phyloP scores from a whole-genome alignment of 306 rosid genomes.

The Trifolium repens region DNA sequence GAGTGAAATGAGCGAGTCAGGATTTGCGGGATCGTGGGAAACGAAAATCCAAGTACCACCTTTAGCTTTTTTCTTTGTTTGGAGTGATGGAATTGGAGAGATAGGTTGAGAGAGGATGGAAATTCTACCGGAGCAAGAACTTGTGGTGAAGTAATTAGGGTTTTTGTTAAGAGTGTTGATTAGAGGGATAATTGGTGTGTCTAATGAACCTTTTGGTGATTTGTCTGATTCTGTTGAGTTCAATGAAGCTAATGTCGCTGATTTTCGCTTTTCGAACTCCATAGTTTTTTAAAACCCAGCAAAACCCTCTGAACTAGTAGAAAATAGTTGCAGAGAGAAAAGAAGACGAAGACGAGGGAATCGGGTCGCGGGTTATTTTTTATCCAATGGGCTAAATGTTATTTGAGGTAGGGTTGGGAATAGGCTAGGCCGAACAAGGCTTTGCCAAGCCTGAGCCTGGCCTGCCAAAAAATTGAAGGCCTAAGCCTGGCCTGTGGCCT shows the following conservation, averaged over 20 bases:
- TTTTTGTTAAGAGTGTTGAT: conserved; percentile 64
- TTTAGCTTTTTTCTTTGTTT: conserved; percentile 73
- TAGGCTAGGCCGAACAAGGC: too few relatives aligned
- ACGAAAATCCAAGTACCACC: conserved; percentile 90
- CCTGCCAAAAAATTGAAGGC: too few relatives aligned
- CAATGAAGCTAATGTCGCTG: conserved; percentile 67
- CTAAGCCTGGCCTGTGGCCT: too few relatives aligned
- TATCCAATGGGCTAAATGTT: background rate
- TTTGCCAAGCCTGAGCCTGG: too few relatives aligned
- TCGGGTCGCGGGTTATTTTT: background rate
- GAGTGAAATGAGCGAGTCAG: conserved; percentile 63
- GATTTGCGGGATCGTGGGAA: conserved; percentile 76
- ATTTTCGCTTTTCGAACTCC: conserved; percentile 87
- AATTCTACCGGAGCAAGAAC: conserved; percentile 94
- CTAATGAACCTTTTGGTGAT: conserved; percentile 87
- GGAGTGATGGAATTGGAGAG: background rate
- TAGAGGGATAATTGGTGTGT: conserved; percentile 76
- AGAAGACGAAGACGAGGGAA: background rate
- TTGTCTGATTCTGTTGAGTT: conserved; percentile 65
- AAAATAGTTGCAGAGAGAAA: background rate
- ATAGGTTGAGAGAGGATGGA: conserved; percentile 83
- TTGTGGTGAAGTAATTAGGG: conserved; percentile 84
- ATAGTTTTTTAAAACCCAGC: conserved; percentile 37
- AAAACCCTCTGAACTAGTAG: conserved; percentile 39
- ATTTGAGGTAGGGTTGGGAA: too few relatives aligned